Percentiles rank a stretch among this genome's conserved stretches.
phyloP scores from a whole-genome alignment of 106 monocot genomes.

The Vanilla planifolia region DNA sequence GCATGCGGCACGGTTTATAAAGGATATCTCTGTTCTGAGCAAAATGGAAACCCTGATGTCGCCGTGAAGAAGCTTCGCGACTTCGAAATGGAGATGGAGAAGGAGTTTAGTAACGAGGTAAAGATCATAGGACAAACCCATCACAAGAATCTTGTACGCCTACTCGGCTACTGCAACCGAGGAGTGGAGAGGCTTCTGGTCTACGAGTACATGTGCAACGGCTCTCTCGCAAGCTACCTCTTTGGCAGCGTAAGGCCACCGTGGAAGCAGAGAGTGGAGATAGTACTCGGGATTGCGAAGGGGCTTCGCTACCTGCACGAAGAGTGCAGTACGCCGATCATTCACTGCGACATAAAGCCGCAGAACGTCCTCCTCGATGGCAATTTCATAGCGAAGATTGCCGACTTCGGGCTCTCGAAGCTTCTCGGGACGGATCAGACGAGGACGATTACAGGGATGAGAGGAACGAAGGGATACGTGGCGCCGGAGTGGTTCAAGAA shows the following conservation, averaged over 20 bases:
- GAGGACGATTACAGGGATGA: conserved; percentile 20
- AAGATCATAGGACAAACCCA: conserved; percentile 22
- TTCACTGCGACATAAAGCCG: conserved; percentile 32
- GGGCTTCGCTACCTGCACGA: conserved; percentile 30
- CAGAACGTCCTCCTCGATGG: conserved; percentile 26
- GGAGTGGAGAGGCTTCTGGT: conserved; percentile 23
- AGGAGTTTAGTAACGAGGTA: conserved; percentile 30
- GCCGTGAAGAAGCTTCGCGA: conserved; percentile 34
- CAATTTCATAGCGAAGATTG: conserved; percentile 9
- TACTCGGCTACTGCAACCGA: conserved; percentile 34
- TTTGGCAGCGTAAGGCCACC: conserved; percentile 10
- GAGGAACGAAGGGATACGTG: conserved; percentile 34
- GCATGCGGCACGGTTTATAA: conserved; percentile 33
- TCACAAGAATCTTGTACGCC: conserved; percentile 31
- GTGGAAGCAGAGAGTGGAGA: conserved; percentile 19
- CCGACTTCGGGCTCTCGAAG: conserved; percentile 25
- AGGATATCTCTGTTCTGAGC: background rate
- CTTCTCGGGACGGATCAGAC: conserved; percentile 21
- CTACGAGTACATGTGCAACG: conserved; percentile 38
- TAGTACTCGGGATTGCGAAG: conserved; percentile 14
- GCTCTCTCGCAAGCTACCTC: conserved; percentile 19
- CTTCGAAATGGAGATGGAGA: conserved; percentile 9
- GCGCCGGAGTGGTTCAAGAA: conserved; percentile 64
- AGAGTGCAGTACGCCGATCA: conserved; percentile 16
- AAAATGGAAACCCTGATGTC: background rate